A percentile compares a stretch with the other conserved stretches of the same genome.
Evolutionary conservation across 306 rosid species (phyloP).

Genomic region (Coriaria nepalensis): DNA sequence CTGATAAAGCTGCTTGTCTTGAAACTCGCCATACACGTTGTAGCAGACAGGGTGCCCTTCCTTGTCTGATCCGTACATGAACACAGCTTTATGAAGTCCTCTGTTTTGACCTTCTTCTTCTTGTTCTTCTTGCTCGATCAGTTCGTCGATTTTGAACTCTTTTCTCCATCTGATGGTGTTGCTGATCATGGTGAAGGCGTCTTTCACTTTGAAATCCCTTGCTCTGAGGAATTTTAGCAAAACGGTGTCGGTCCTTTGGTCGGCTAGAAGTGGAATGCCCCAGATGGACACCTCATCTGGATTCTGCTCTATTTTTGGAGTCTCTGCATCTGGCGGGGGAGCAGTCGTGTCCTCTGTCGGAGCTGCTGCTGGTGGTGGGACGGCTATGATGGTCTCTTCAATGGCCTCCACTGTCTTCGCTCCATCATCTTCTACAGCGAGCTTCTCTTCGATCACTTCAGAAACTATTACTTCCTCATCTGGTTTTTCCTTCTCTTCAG

Average conservation of each 20-base stretch:
- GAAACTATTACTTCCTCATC: background rate
- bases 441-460: no score
- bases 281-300: constrained; percentile 45
- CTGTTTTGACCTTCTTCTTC: constrained; percentile 25
- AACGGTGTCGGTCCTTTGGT: constrained; percentile 47
- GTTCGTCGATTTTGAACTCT: constrained; percentile 36
- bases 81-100: constrained; percentile 35
- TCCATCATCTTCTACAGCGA: constrained; percentile 46
- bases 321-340: constrained; percentile 11
- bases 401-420: constrained; percentile 79
- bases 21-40: constrained; percentile 45
- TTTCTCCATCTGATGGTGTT: constrained; percentile 59
- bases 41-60: constrained; percentile 76
- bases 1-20: constrained; percentile 44
- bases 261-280: constrained; percentile 47
- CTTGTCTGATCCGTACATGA: constrained; percentile 47
- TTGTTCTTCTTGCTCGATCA: constrained; percentile 14
- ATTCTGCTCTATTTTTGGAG: background rate
- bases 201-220: constrained; percentile 55
- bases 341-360: background rate
- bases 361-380: constrained; percentile 17
- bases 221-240: constrained; percentile 59
- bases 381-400: constrained; percentile 54
- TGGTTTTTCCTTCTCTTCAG: background rate
- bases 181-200: constrained; percentile 51